Percentiles rank a stretch among this genome's conserved stretches.
phyloP scores from a whole-genome alignment of 306 rosid genomes.

The Vigna hirtella region DNA sequence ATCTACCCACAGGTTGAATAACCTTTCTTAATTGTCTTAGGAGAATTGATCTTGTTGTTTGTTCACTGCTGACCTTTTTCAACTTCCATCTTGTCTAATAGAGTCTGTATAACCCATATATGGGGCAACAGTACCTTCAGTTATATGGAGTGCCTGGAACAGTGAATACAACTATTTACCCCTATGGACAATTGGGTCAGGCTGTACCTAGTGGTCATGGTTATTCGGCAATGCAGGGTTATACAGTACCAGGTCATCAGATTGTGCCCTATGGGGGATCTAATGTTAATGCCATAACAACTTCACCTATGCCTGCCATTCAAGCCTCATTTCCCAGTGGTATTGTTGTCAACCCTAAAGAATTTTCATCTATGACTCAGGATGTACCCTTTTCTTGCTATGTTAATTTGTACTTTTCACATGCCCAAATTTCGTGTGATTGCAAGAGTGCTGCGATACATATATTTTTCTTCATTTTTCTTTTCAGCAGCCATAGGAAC shows the following conservation, averaged over 20 bases:
- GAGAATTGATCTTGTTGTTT: conserved; percentile 29
- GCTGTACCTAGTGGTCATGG: conserved; percentile 79
- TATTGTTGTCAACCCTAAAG: conserved; percentile 42
- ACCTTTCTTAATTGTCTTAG: conserved; percentile 31
- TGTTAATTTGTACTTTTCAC: conserved; percentile 28
- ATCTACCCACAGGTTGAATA: conserved; percentile 74
- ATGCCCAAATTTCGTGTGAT: neutral
- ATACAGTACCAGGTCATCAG: conserved; percentile 83
- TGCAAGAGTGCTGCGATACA: neutral
- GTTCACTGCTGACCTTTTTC: conserved; percentile 47
- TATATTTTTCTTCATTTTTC: conserved; percentile 13
- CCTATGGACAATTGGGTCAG: conserved; percentile 88
- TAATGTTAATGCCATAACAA: conserved; percentile 73
- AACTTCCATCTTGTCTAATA: conserved; percentile 42
- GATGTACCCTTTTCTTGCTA: conserved; percentile 22
- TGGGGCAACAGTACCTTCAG: conserved; percentile 88
- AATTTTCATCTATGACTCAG: conserved; percentile 2
- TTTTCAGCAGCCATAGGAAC: conserved; percentile 4
- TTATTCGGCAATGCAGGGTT: conserved; percentile 78
- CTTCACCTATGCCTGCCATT: conserved; percentile 78
- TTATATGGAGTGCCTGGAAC: conserved; percentile 88
- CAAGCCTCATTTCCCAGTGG: conserved; percentile 89
- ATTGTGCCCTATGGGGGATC: conserved; percentile 82
- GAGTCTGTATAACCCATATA: conserved; percentile 76
- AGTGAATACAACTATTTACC: conserved; percentile 65